Evolutionary conservation across 805 yeast genomes (phyloP).

Genomic region (Yarrowia sp.): DNA sequence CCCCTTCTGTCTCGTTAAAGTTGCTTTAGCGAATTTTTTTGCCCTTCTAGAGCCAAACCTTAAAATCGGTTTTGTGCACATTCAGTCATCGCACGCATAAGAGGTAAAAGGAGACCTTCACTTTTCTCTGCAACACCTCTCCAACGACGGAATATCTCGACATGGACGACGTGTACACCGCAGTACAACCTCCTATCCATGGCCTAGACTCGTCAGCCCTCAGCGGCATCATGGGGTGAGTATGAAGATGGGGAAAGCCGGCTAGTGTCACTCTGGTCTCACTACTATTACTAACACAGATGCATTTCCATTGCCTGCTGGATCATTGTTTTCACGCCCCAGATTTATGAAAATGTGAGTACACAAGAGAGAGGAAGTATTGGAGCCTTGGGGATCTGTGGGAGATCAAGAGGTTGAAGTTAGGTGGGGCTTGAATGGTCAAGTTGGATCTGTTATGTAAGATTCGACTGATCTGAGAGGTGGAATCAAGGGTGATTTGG

Average conservation of each 20-base stretch:
- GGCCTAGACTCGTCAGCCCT: conserved; percentile 54
- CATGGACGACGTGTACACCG: conserved; percentile 32
- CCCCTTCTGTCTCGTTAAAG: not conserved
- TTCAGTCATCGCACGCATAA: conserved; percentile 6
- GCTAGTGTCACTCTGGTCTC: not conserved
- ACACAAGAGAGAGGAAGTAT: too few relatives aligned
- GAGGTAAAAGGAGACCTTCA: too few relatives aligned
- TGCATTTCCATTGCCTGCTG: conserved; percentile 96
- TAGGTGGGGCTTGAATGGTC: too few relatives aligned
- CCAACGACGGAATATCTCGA: conserved; percentile 9
- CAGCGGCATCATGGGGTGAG: conserved; percentile 72
- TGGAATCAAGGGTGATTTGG: too few relatives aligned
- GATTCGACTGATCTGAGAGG: too few relatives aligned
- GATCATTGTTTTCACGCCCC: conserved; percentile 98
- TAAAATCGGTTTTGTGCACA: not conserved
- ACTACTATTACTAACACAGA: conserved; percentile 49
- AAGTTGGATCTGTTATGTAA: too few relatives aligned
- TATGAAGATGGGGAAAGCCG: not conserved
- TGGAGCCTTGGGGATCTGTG: too few relatives aligned
- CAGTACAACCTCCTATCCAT: conserved; percentile 37
- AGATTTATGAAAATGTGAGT: conserved; percentile 79
- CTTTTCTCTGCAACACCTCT: too few relatives aligned
- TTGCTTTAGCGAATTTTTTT: conserved; percentile 16
- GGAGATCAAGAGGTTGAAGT: too few relatives aligned
- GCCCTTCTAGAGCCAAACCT: not conserved